These are phyloP conservation scores for Talaromyces sp. DNA, from an alignment of 2,329 filamentous ascomycete species.

Conservation along the genomic window DNA sequence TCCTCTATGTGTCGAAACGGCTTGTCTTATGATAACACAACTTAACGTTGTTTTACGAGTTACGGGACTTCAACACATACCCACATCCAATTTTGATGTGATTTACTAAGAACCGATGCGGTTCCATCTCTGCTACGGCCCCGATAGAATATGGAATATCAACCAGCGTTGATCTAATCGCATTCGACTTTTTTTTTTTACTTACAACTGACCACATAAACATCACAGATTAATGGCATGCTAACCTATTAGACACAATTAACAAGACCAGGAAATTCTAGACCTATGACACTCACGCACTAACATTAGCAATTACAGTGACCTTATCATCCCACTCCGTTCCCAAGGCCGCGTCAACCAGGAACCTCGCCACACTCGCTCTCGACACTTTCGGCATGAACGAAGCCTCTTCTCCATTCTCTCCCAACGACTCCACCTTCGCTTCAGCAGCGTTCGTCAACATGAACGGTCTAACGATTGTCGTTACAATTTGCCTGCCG, in stretches of 20 bases:
- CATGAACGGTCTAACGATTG: conserved; percentile 14
- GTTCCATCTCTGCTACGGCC: background rate
- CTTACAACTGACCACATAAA: background rate
- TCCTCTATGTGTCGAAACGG: background rate
- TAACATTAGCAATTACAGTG: conserved; percentile 10
- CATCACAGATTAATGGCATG: background rate
- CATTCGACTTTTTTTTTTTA: background rate
- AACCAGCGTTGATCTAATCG: background rate
- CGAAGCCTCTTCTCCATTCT: conserved; percentile 3
- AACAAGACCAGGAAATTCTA: background rate
- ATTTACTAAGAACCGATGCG: conserved; percentile 4
- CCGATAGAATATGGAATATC: conserved; percentile 9
- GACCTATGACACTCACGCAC: background rate
- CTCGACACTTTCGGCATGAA: conserved; percentile 18
- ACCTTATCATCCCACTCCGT: conserved; percentile 12
- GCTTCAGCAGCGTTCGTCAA: conserved; percentile 1
- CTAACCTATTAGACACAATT: background rate
- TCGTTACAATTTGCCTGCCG: background rate
- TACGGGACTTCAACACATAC: conserved; percentile 14
- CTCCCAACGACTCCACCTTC: conserved; percentile 3
- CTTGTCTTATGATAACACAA: conserved; percentile 1
- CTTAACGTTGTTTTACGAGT: background rate
- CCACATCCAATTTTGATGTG: background rate
- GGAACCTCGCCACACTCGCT: conserved; percentile 15
- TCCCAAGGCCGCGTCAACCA: conserved; percentile 2